Percentiles rank a stretch among this genome's conserved stretches.
phyloP scores from a whole-genome alignment of 2,329 filamentous ascomycete genomes.

The Claviceps sp. region DNA sequence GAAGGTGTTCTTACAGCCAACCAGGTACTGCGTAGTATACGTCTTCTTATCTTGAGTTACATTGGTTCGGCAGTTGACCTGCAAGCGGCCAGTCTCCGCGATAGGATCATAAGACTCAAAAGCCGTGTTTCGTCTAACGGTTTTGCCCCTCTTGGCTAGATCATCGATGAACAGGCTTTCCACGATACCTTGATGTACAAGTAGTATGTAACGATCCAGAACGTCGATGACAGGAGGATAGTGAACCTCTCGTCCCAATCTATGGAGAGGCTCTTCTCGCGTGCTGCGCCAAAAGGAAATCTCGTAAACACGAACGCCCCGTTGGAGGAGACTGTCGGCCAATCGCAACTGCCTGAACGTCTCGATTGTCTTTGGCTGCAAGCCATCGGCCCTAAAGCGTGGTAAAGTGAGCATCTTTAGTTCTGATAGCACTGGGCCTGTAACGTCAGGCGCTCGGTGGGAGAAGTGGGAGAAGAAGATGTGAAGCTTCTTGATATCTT shows the following conservation, averaged over 20 bases:
- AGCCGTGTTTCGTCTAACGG: slow-evolving; percentile 49
- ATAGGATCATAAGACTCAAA: slow-evolving; percentile 44
- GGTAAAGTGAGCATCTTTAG: slow-evolving; percentile 3
- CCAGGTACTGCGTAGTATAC: slow-evolving; percentile 47
- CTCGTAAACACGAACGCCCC: slow-evolving; percentile 59
- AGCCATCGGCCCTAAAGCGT: slow-evolving; percentile 46
- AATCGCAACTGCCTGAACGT: slow-evolving; percentile 60
- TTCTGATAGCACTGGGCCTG: not conserved
- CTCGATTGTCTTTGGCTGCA: slow-evolving; percentile 69
- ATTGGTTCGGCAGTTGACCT: slow-evolving; percentile 38
- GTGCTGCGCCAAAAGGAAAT: slow-evolving; percentile 59
- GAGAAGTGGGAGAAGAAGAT: not conserved
- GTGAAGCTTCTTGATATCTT: slow-evolving; percentile 7
- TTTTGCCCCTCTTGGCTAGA: slow-evolving; percentile 47
- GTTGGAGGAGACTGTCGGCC: slow-evolving; percentile 53
- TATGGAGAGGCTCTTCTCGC: slow-evolving; percentile 36
- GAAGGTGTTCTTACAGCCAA: slow-evolving; percentile 44
- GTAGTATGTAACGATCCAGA: slow-evolving; percentile 41
- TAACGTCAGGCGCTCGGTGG: not conserved
- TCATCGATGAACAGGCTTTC: slow-evolving; percentile 59
- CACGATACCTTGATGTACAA: slow-evolving; percentile 63
- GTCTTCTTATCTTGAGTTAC: slow-evolving; percentile 36
- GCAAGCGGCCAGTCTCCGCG: slow-evolving; percentile 29
- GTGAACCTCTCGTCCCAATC: slow-evolving; percentile 53
- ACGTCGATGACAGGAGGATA: slow-evolving; percentile 51